Base-by-base conservation (phyloP, 78 protist species). In the Dictyostelium citrinum region DNA sequence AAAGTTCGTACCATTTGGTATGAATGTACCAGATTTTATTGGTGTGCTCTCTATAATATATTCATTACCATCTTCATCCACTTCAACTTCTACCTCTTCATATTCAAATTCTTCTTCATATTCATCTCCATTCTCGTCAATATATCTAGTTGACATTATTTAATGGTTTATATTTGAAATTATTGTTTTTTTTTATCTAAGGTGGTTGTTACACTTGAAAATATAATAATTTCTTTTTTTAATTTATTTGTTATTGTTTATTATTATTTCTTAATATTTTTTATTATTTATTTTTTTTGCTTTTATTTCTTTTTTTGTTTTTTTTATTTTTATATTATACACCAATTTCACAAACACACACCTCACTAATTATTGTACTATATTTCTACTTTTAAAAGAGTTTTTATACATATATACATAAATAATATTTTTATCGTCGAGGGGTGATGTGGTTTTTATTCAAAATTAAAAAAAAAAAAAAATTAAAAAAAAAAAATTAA, bases 31-130 rank as follows among this genome's bases (percentile, higher is more conserved):
- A 70, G n/a, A 29, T 20, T 33, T 33, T 12, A 33, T 33, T 70
- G 37, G 77, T 33, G 77, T 27, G 12, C 39, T 16, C 9, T 70
- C 77, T 16, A 70, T 70, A 64, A 64, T 64, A 27, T 64, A 64
- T 70, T 70, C 77, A 70, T 70, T 70, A 14, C 77, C 77, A 31
- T 70, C 77, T 33, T 70, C 77, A 70, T 70, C 77, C 31, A 70
- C 77, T 17, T 70, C 77, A 16, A 70, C 77, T 70, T 70, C 77
- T 27, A 70, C 77, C 11, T 70, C 77, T 70, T 70, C 77, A 33
- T 70, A 70, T 70, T 70, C 77, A 70, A 33, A 70, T 70, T 70
- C 77, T 16, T 33, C 43, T 17, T 70, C 77, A 33, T 70, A 70
- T 33, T 70, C 77, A 33, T 33, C 43, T 1, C 77, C 77, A 70